Evolutionary conservation across 352 stramenopile genomes (phyloP), one percentile per base, ranked within the genome.

Genomic region (Thraustochytrium striatum): DNA sequence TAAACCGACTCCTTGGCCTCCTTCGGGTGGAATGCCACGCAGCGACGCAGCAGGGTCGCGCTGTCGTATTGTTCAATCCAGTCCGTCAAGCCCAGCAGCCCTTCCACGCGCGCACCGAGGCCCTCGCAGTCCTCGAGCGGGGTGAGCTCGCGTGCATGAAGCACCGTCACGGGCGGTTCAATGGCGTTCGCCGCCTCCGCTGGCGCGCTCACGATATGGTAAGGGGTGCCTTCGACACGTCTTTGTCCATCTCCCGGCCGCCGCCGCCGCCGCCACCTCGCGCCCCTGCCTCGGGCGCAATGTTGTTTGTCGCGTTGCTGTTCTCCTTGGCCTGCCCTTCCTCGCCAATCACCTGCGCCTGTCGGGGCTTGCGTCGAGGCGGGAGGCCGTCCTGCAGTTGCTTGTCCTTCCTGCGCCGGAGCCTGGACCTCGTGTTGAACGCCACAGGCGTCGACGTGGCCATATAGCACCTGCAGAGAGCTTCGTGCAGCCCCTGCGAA

Each of bases 261-360:
- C 25, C 47, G 47, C 25, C 47, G 47, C 47, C 47, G 47, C 47
- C 25, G 47, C 25, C 47, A 55, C 25, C 47, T 25, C 25, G 16
- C 47, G 16, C 47, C 47, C 16, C 25, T 55, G 16, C 47, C 16
- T 16, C 47, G 47, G 16, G 47, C 47, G 16, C 16, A 55, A 25
- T 55, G 47, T 25, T 55, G 16, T 55, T 55, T 16, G 16, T 55
- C 47, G 16, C 25, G 47, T 55, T 55, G 16, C 25, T 55, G 47
- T 70, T 70, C 30, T 70, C 59, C 59, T 70, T 70, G 36, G 59
- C n/a, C n/a, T n/a, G n/a, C n/a, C n/a, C n/a, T n/a, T n/a, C n/a
- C n/a, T n/a, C n/a, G n/a, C n/a, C n/a, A n/a, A n/a, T n/a, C n/a
- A n/a, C n/a, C n/a, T n/a, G 19, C 25, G 41, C 59, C 21, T 33